These are phyloP conservation scores for Dactylorhiza incarnata DNA, from an alignment of 106 monocot species.

Conservation along the genomic window DNA sequence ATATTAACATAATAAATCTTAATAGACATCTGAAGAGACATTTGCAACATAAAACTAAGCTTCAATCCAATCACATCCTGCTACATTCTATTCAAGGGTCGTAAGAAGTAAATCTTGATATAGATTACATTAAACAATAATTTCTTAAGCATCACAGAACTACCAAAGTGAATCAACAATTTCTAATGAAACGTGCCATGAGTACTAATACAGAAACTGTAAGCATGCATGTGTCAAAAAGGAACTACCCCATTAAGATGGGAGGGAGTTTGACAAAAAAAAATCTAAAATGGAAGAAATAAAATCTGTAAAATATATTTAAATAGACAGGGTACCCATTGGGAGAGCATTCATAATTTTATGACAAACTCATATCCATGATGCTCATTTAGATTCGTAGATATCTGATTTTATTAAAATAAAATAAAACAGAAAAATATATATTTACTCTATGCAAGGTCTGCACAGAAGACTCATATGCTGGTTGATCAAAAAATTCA, in stretches of 20 bases:
- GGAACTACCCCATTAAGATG: not conserved
- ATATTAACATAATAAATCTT: not conserved
- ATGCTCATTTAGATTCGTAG: not conserved
- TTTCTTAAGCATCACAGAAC: not conserved
- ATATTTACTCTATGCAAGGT: slow-evolving; percentile 21
- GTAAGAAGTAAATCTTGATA: not conserved
- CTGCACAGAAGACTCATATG: slow-evolving; percentile 19
- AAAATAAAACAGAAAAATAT: not conserved
- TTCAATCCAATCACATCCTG: not conserved
- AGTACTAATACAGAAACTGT: not conserved
- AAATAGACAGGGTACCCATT: not conserved
- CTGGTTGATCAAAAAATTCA: slow-evolving; percentile 22
- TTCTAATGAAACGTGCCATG: not conserved
- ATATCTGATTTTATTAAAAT: not conserved
- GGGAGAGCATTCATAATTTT: not conserved
- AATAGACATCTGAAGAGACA: not conserved
- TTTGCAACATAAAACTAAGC: not conserved
- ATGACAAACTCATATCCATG: not conserved
- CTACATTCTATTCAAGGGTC: not conserved
- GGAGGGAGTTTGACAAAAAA: not conserved
- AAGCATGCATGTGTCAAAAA: not conserved
- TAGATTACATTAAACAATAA: not conserved
- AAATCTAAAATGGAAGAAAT: not conserved
- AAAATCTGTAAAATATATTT: not conserved
- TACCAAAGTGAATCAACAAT: not conserved